Conservation (phyloP, 148 eudicot species). For the Nepenthes mirabilis region DNA sequence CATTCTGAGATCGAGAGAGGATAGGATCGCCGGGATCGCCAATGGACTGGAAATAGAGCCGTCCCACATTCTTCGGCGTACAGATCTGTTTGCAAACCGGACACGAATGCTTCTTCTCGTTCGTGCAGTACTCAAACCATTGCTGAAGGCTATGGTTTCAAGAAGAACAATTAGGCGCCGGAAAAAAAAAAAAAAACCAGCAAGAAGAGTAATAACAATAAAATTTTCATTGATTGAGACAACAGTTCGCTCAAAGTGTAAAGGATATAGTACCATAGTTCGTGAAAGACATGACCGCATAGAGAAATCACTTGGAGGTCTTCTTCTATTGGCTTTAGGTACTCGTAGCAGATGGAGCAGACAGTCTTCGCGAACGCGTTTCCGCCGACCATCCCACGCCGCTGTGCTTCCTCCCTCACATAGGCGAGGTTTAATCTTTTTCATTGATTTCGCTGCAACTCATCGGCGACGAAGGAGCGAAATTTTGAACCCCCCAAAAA, state of each 20-base stretch:
- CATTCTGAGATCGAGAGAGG: constrained; percentile 41
- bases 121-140: constrained; percentile 82
- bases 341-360: constrained; percentile 92
- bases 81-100: constrained; percentile 92
- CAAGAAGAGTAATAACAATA: background rate
- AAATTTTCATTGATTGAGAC: background rate
- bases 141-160: constrained; percentile 69
- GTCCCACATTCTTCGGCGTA: constrained; percentile 34
- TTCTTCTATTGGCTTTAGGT: constrained; percentile 77
- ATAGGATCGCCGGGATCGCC: constrained; percentile 37
- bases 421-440: no score
- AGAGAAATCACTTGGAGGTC: constrained; percentile 89
- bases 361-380: constrained; percentile 53
- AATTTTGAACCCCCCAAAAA: no score
- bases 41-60: constrained; percentile 84
- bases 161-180: no score
- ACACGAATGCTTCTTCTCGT: constrained; percentile 57
- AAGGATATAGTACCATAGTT: constrained; percentile 54
- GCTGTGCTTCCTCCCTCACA: no score
- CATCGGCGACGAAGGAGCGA: no score
- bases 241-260: background rate
- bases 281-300: constrained; percentile 96
- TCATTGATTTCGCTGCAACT: no score
- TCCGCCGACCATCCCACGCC: background rate
- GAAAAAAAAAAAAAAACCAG: background rate